Conservation (phyloP, 805 yeast genomes). For the Candida qinlingensis region DNA sequence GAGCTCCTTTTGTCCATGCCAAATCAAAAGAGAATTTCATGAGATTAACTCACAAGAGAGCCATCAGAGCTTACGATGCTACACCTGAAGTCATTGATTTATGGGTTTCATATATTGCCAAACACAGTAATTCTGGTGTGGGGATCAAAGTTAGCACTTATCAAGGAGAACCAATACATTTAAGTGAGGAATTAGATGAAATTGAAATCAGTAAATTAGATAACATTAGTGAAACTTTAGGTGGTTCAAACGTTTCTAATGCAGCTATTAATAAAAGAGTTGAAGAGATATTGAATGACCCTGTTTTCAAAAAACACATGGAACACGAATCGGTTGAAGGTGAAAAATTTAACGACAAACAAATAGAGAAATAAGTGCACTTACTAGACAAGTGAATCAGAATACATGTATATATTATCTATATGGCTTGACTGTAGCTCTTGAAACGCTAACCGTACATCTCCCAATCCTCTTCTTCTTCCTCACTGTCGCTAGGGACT, state of each 20-base stretch:
- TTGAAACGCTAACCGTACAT: slow-evolving; percentile 53
- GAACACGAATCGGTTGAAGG: slow-evolving; percentile 7
- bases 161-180: slow-evolving; percentile 44
- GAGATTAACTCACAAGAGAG: slow-evolving; percentile 75
- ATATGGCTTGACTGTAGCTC: neutral
- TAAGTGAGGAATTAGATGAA: slow-evolving; percentile 35
- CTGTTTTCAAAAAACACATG: slow-evolving; percentile 56
- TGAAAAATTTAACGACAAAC: slow-evolving; percentile 6
- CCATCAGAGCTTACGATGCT: slow-evolving; percentile 75
- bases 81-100: slow-evolving; percentile 79
- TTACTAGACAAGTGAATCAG: too few relatives aligned
- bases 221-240: slow-evolving; percentile 4
- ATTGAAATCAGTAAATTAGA: slow-evolving; percentile 17
- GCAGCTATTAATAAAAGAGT: slow-evolving; percentile 42
- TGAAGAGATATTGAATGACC: slow-evolving; percentile 62
- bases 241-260: slow-evolving; percentile 11
- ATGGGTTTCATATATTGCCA: slow-evolving; percentile 71
- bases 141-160: slow-evolving; percentile 73
- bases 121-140: slow-evolving; percentile 75
- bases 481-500: slow-evolving; percentile 29
- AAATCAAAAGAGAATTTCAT: slow-evolving; percentile 92
- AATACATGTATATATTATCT: neutral
- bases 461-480: slow-evolving; percentile 69
- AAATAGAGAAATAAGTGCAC: slow-evolving; percentile 6
- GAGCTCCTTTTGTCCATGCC: slow-evolving; percentile 91